Conservation (phyloP, 73 alveolate genomes). For the Paramecium bursaria region DNA sequence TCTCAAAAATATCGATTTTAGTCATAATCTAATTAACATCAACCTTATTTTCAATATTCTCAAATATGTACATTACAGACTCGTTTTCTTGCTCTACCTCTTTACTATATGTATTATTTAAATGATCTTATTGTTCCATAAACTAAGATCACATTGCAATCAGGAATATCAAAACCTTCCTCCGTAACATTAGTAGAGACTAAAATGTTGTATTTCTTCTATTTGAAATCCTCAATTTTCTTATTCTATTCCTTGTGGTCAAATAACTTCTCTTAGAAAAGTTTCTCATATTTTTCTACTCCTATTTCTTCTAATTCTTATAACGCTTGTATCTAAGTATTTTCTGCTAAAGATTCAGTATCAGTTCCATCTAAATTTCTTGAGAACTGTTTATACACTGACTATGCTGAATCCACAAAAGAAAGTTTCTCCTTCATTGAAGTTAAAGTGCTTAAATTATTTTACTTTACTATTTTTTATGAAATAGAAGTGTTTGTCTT, state of each 20-base stretch:
- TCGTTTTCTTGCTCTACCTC: conserved; percentile 66
- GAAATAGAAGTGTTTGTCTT: background rate
- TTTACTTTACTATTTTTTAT: conserved; percentile 3
- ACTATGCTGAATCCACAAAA: background rate
- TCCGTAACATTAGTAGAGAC: conserved; percentile 67
- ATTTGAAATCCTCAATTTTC: conserved; percentile 41
- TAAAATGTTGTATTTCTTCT: conserved; percentile 8
- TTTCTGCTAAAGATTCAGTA: background rate
- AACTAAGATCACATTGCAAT: conserved; percentile 17
- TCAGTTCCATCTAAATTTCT: background rate
- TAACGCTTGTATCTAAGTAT: background rate
- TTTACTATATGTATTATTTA: conserved; percentile 43
- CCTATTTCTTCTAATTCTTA: background rate
- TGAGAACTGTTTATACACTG: background rate
- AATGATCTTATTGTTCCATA: conserved; percentile 53
- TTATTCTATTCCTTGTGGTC: conserved; percentile 1
- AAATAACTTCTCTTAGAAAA: background rate
- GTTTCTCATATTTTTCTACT: conserved; percentile 6
- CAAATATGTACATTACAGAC: background rate
- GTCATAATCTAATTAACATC: background rate
- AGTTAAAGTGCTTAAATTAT: background rate
- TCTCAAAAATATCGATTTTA: background rate
- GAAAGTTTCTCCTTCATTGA: no score
- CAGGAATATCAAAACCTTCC: conserved; percentile 69
- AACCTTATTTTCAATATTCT: background rate